Percentiles rank a stretch among this genome's conserved stretches.
These are phyloP conservation scores for Kazachstania taianensis DNA, from an alignment of 805 yeast genomes.

Conservation along the genomic window DNA sequence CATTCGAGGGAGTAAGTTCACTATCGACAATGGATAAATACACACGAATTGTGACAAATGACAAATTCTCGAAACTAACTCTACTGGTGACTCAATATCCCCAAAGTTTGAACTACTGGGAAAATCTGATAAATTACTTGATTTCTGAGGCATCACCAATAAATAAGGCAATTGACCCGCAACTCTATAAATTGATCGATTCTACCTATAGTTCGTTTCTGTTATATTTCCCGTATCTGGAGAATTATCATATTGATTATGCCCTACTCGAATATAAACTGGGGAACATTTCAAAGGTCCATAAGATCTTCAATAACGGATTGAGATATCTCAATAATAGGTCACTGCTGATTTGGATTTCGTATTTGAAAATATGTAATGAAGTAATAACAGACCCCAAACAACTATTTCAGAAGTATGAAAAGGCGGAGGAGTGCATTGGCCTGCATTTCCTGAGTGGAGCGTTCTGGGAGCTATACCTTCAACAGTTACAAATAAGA, in stretches of 20 bases:
- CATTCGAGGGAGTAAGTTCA: too few species aligned
- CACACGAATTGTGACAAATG: constrained; percentile 12
- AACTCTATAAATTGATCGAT: constrained; percentile 13
- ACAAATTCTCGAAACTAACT: constrained; percentile 19
- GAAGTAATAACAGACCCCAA: constrained; percentile 17
- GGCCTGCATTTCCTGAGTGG: constrained; percentile 29
- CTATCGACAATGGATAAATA: constrained; percentile 25
- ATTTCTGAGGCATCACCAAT: constrained; percentile 19
- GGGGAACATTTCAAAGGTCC: constrained; percentile 21
- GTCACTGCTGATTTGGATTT: constrained; percentile 26
- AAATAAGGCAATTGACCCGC: constrained; percentile 17
- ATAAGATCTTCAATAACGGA: constrained; percentile 19
- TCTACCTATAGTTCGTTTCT: constrained; percentile 24
- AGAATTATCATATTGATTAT: constrained; percentile 28
- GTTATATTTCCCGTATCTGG: constrained; percentile 24
- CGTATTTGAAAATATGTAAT: constrained; percentile 25
- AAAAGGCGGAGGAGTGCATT: constrained; percentile 23
- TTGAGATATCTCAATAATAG: constrained; percentile 19
- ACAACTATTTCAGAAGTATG: constrained; percentile 22
- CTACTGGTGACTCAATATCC: constrained; percentile 21
- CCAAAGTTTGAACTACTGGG: constrained; percentile 24
- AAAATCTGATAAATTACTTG: constrained; percentile 20
- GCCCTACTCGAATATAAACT: constrained; percentile 27
- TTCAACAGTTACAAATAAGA: constrained; percentile 20
- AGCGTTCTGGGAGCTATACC: constrained; percentile 29